Base-by-base conservation (phyloP, 2,329 filamentous ascomycete genomes). In the Aspergillus puulaauensis region DNA sequence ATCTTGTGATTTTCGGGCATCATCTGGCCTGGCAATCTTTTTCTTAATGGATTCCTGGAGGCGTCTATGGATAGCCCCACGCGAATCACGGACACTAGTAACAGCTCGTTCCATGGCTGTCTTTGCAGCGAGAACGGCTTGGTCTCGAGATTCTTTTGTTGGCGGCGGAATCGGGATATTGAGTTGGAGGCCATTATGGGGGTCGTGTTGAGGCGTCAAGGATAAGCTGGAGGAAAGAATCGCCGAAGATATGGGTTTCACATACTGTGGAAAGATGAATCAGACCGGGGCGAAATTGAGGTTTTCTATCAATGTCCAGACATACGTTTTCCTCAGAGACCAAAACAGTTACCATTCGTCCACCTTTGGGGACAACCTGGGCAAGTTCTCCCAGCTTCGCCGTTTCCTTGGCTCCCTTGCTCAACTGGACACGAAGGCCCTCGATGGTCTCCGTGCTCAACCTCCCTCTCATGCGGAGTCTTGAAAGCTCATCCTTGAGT, bases 301-400 rank as follows among this genome's bases (percentile, higher is more conserved):
- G 35, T 5, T 37, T 37, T 14, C 5, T 23, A 33, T 19, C 12
- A 35, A 33, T 19, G 23, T 11, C 33, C 17, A 24, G 62, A 77
- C 80, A 65, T 69, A 88, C 86, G 58, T 84, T 83, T 66, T 85
- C 82, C 66, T 90, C 88, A 14, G 85, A 83, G 40, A 84, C 84
- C 21, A 88, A 70, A n/a, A 90, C 77, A 58, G 84, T 82, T 31
- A 89, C 71, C 64, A 79, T 80, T 55, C 86, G 74, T 11, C 86
- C 80, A 24, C 82, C 86, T 66, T 87, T 86, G 0, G 86, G 85
- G 40, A 90, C 77, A 15, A 90, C 84, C 68, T 89, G 87, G 3
- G 86, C 87, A 56, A 90, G 67, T 67, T 89, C 86, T 9, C 82
- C 80, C 51, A 90, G 65, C 61, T 76, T 79, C 49, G 83, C 78